phyloP scores from a whole-genome alignment of 345 rosid genomes.

The Eucalyptus marginata region DNA sequence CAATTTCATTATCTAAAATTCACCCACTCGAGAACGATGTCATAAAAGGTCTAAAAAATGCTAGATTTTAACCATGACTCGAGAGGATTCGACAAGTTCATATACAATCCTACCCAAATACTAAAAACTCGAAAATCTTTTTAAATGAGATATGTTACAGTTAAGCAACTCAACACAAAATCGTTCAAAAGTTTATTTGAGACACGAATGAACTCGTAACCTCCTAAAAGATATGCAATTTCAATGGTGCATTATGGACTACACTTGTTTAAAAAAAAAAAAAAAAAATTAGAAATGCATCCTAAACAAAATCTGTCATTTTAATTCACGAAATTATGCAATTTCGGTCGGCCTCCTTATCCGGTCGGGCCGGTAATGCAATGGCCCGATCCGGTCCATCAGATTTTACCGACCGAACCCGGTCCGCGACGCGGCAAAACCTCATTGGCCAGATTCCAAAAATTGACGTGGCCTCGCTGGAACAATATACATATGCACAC shows the following conservation, averaged over 20 bases:
- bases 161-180: accelerated
- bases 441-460: neutral
- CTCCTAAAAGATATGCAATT: neutral
- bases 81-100: accelerated
- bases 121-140: accelerated
- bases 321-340: neutral
- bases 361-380: neutral
- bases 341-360: neutral
- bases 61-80: neutral
- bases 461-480: neutral
- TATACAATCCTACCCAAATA: accelerated
- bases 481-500: neutral
- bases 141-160: accelerated
- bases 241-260: too few species aligned
- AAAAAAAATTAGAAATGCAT: neutral
- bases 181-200: accelerated
- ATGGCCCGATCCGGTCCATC: neutral
- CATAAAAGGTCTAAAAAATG: accelerated
- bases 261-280: neutral
- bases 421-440: neutral
- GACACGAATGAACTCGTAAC: accelerated
- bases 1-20: neutral
- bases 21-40: accelerated
- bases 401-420: neutral
- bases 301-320: neutral